phyloP scores from a whole-genome alignment of 768 basidiomycete genomes.

The Paxillus rubicundulus region DNA sequence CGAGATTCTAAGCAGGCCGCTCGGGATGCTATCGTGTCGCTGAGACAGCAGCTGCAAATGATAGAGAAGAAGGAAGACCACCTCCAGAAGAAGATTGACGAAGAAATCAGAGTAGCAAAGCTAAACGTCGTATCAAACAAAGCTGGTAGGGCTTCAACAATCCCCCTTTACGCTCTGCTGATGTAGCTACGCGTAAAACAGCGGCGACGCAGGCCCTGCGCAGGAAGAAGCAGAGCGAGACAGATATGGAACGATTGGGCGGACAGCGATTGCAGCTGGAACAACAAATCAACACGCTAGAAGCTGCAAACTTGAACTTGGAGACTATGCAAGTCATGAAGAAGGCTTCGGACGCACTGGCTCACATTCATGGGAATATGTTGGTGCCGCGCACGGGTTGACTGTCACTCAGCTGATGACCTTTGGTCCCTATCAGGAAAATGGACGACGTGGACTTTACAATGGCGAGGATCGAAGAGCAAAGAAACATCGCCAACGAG shows the following conservation, averaged over 20 bases:
- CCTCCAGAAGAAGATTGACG: slow-evolving; percentile 94
- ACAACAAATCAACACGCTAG: slow-evolving; percentile 94
- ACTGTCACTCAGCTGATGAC: slow-evolving; percentile 3
- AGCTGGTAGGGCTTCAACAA: slow-evolving; percentile 57
- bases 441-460: slow-evolving; percentile 87
- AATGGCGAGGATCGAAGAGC: slow-evolving; percentile 85
- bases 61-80: slow-evolving; percentile 99
- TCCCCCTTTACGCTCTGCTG: not conserved
- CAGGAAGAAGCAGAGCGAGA: slow-evolving; percentile 88
- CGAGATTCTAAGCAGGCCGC: slow-evolving; percentile 82
- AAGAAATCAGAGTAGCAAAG: slow-evolving; percentile 88
- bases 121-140: slow-evolving; percentile 94
- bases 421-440: slow-evolving; percentile 44
- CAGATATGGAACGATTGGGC: slow-evolving; percentile 80
- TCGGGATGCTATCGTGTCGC: slow-evolving; percentile 87
- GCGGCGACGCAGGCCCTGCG: slow-evolving; percentile 88
- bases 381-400: slow-evolving; percentile 42
- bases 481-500: slow-evolving; percentile 90
- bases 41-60: slow-evolving; percentile 93
- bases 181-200: slow-evolving; percentile 32
- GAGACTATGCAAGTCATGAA: slow-evolving; percentile 98
- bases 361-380: slow-evolving; percentile 87
- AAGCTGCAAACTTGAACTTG: slow-evolving; percentile 95
- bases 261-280: slow-evolving; percentile 90
- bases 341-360: slow-evolving; percentile 87